phyloP scores from a whole-genome alignment of 805 yeast genomes.

The Zygosaccharomyces kombuchaensis region DNA sequence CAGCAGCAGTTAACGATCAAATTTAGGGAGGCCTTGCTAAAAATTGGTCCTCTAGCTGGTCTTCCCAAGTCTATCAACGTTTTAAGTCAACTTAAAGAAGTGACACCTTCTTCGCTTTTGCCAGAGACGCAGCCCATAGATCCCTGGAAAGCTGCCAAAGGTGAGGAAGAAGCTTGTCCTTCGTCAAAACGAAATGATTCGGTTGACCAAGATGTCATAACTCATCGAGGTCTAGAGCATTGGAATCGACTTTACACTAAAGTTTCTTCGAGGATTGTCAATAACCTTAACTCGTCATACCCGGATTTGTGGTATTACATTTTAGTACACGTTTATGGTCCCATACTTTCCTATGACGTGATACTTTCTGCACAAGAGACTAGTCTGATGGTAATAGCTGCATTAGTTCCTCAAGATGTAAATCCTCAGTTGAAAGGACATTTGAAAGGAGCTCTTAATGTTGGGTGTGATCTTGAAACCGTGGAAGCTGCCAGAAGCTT shows the following conservation, averaged over 20 bases:
- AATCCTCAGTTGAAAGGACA: slow-evolving; percentile 92
- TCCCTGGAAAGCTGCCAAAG: slow-evolving; percentile 26
- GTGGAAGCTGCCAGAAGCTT: slow-evolving; percentile 55
- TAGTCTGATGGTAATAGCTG: slow-evolving; percentile 68
- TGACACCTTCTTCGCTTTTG: slow-evolving; percentile 52
- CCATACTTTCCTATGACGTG: slow-evolving; percentile 64
- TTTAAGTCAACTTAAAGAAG: slow-evolving; percentile 55
- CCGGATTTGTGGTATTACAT: slow-evolving; percentile 82
- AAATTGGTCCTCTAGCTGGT: slow-evolving; percentile 75
- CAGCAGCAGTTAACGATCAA: slow-evolving; percentile 42
- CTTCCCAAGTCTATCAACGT: slow-evolving; percentile 83
- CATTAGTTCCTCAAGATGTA: slow-evolving; percentile 88
- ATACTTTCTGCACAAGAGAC: slow-evolving; percentile 66
- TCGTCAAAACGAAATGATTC: slow-evolving; percentile 1
- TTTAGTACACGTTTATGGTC: slow-evolving; percentile 68
- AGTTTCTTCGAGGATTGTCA: slow-evolving; percentile 60
- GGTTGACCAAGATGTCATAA: slow-evolving; percentile 10
- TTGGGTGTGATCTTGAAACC: slow-evolving; percentile 66
- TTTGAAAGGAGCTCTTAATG: slow-evolving; percentile 75
- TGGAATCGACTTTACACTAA: slow-evolving; percentile 78
- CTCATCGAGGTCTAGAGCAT: slow-evolving; percentile 52
- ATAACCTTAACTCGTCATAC: slow-evolving; percentile 67
- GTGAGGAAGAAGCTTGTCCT: slow-evolving; percentile 10
- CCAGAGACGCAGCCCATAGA: slow-evolving; percentile 20
- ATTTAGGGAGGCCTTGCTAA: slow-evolving; percentile 72